Percentiles rank a stretch among this genome's conserved stretches.
Evolutionary conservation across 306 rosid species (phyloP).

Genomic region (Crotalaria pallida): DNA sequence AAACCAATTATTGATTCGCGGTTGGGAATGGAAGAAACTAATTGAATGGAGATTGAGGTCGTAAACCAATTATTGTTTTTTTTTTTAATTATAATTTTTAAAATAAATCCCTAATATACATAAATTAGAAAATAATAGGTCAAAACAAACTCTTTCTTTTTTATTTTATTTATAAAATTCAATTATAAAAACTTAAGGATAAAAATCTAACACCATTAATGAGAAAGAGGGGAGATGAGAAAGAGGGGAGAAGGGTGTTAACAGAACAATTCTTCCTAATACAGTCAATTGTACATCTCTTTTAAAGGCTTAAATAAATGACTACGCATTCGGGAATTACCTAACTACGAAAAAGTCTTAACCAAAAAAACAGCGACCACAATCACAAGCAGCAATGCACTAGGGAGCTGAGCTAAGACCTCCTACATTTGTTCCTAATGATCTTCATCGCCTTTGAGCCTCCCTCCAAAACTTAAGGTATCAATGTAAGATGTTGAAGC

Average conservation of each 20-base stretch:
- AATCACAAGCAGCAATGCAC: neutral
- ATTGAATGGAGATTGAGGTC: too few relatives aligned
- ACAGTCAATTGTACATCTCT: neutral
- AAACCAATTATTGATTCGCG: too few relatives aligned
- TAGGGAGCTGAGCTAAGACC: conserved; percentile 19
- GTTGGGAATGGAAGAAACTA: too few relatives aligned
- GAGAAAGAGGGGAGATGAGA: too few relatives aligned
- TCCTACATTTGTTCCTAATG: conserved; percentile 28
- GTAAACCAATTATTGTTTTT: too few relatives aligned
- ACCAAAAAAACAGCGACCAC: neutral
- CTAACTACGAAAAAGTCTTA: neutral
- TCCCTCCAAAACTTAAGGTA: conserved; percentile 10
- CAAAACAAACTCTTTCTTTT: too few relatives aligned
- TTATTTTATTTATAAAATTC: too few relatives aligned
- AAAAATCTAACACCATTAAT: neutral
- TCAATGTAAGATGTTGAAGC: neutral
- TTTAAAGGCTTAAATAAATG: neutral
- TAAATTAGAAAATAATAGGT: too few relatives aligned
- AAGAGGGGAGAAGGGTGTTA: neutral
- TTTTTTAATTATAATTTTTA: too few relatives aligned
- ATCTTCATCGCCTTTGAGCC: conserved; percentile 14
- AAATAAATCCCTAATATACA: too few relatives aligned
- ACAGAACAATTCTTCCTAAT: neutral
- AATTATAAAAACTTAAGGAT: too few relatives aligned
- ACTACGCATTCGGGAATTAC: neutral